Evolutionary conservation across 176 grass and related monocot genomes (phyloP).

Genomic region (Ensete ventricosum): DNA sequence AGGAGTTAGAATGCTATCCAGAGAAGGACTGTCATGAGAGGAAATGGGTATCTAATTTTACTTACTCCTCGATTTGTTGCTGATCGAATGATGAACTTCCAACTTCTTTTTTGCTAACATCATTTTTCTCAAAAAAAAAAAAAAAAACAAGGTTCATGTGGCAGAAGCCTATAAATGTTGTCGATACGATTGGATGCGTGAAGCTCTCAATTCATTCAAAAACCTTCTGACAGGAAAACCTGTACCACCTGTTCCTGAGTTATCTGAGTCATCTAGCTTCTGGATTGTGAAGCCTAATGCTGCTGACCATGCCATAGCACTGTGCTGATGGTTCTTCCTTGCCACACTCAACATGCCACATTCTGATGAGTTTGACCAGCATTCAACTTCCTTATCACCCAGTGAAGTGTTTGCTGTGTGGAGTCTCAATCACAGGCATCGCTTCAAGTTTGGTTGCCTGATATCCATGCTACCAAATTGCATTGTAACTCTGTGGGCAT

Average conservation of each 20-base stretch:
- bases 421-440: constrained; percentile 12
- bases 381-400: neutral
- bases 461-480: neutral
- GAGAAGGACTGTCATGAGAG: constrained; percentile 49
- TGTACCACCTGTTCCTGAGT: neutral
- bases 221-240: neutral
- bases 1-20: constrained; percentile 62
- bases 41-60: constrained; percentile 39
- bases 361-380: too few relatives aligned
- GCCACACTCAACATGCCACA: neutral
- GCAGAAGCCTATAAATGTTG: constrained; percentile 53
- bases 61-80: neutral
- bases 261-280: neutral
- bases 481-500: neutral
- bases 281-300: neutral
- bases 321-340: constrained; percentile 6
- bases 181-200: constrained; percentile 84
- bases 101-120: neutral
- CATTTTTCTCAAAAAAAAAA: neutral
- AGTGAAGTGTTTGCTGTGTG: constrained; percentile 6
- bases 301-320: constrained; percentile 1
- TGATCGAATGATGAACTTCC: neutral
- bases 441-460: neutral
- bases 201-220: constrained; percentile 43
- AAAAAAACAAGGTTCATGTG: constrained; percentile 34